Evolutionary conservation across 2,329 filamentous ascomycete genomes (phyloP).

Genomic region (Pseudogymnoascus destructans): DNA sequence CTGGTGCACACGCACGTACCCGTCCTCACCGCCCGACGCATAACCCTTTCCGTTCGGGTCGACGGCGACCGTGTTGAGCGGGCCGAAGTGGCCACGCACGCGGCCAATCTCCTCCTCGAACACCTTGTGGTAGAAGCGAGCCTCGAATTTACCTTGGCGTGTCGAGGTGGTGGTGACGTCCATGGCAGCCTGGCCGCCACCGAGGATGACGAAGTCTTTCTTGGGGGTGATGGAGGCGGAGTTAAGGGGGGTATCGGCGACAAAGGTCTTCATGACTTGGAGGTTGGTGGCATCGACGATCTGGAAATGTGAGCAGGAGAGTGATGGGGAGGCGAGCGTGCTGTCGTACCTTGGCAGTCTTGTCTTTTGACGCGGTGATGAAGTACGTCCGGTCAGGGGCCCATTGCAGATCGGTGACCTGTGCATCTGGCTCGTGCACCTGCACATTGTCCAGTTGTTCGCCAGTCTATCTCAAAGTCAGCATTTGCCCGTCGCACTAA

Average conservation of each 20-base stretch:
- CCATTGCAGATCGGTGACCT: slow-evolving; percentile 86
- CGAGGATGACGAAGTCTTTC: slow-evolving; percentile 96
- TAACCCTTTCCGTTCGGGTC: slow-evolving; percentile 88
- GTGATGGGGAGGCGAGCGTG: background rate
- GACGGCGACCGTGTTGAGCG: slow-evolving; percentile 87
- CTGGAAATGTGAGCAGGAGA: slow-evolving; percentile 28
- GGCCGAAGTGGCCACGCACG: slow-evolving; percentile 94
- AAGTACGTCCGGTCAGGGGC: slow-evolving; percentile 89
- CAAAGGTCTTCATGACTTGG: slow-evolving; percentile 83
- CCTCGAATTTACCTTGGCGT: slow-evolving; percentile 97
- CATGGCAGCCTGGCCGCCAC: slow-evolving; percentile 97
- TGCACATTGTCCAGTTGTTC: slow-evolving; percentile 69
- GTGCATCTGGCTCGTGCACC: slow-evolving; percentile 70
- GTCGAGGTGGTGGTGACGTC: slow-evolving; percentile 91
- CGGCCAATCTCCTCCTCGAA: slow-evolving; percentile 98
- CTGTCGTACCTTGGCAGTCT: slow-evolving; percentile 66
- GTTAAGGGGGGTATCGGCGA: slow-evolving; percentile 89
- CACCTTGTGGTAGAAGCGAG: slow-evolving; percentile 98
- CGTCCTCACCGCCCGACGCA: slow-evolving; percentile 92
- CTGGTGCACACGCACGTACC: slow-evolving; percentile 95
- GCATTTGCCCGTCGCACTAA: slow-evolving; percentile 6
- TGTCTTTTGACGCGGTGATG: slow-evolving; percentile 97
- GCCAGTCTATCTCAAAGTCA: slow-evolving; percentile 43
- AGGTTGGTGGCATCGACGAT: slow-evolving; percentile 78
- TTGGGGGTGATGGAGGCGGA: slow-evolving; percentile 85